Evolutionary conservation across 2,329 filamentous ascomycete genomes (phyloP), one percentile per base, ranked within the genome.

Genomic region (Aspergillus ibericus): DNA sequence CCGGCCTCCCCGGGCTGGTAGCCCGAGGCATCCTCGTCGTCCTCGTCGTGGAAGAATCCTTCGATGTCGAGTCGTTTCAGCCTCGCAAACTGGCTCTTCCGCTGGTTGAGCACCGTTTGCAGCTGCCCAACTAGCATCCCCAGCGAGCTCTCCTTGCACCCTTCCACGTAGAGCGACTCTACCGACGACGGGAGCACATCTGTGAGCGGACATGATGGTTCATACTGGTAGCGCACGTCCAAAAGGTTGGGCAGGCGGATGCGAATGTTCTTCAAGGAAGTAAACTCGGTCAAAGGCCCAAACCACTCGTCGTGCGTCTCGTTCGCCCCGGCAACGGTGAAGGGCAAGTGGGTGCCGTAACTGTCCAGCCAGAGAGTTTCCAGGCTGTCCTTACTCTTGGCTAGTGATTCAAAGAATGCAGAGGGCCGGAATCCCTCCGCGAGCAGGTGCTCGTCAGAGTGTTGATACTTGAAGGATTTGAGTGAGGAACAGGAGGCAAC

Each of bases 261-360:
- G n/a, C 70, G 70, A 5, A 72, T 18, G 16, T 72, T 66, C 27
- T 63, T 63, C 35, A 72, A 59, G 7, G 58, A 65, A 9, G 59
- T 62, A 46, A 72, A 72, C 12, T 70, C 70, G 15, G 57, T 60
- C 18, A 72, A 55, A 0, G 69, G 62, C 1, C 70, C 70, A 20
- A 72, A 70, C 68, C 69, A 72, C 53, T 71, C 68, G 27, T 72
- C 70, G 38, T 70, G 65, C 1, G 66, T 64, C 51, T 72, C 65
- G 52, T 72, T 72, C 3, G 67, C 51, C 1, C 70, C 68, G 13
- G 58, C 53, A n/a, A 63, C 64, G 10, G 70, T 72, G 55, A 72
- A 72, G 0, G 68, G 62, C 32, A 68, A 63, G 42, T 72, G 70
- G 16, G 58, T 57, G 10, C 70, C 70, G 42, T 63, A 66, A 40